These are phyloP conservation scores for Orychophragmus violaceus DNA, from an alignment of 345 rosid genomes.

Conservation along the genomic window DNA sequence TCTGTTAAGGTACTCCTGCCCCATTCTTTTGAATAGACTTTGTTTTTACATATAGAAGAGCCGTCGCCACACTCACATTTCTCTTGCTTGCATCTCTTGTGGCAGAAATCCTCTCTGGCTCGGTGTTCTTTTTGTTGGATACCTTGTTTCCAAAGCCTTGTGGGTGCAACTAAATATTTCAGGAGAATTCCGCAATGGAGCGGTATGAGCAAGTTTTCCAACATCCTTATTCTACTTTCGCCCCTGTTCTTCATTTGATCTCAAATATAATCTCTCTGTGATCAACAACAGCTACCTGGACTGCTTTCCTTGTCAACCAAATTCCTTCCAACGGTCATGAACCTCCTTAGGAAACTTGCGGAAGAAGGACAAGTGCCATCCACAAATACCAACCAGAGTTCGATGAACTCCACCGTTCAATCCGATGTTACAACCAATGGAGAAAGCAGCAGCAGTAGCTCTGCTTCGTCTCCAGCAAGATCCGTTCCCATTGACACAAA, in stretches of 20 bases:
- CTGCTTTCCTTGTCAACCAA: conserved; percentile 75
- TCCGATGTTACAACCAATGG: conserved; percentile 40
- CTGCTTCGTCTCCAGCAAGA: conserved; percentile 38
- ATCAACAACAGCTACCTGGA: conserved; percentile 71
- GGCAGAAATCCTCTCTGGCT: conserved; percentile 93
- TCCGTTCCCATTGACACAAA: conserved; percentile 43
- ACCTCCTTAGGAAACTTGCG: conserved; percentile 76
- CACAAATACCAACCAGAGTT: conserved; percentile 37
- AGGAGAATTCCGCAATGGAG: conserved; percentile 79
- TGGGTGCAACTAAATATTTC: conserved; percentile 94
- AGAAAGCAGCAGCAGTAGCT: conserved; percentile 32
- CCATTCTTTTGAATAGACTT: neutral
- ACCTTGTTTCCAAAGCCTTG: conserved; percentile 71
- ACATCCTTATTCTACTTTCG: neutral
- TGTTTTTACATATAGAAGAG: neutral
- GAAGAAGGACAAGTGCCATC: conserved; percentile 73
- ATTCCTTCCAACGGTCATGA: conserved; percentile 88
- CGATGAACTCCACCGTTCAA: conserved; percentile 29
- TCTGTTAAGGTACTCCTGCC: conserved; percentile 61
- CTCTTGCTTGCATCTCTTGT: conserved; percentile 10
- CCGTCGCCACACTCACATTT: neutral
- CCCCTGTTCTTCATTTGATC: conserved; percentile 5
- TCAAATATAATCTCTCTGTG: conserved; percentile 6
- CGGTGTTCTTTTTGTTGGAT: conserved; percentile 57
- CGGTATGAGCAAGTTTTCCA: conserved; percentile 44